Conservation (phyloP, 2,329 filamentous ascomycete genomes). For the Neofusicoccum cordaticola region DNA sequence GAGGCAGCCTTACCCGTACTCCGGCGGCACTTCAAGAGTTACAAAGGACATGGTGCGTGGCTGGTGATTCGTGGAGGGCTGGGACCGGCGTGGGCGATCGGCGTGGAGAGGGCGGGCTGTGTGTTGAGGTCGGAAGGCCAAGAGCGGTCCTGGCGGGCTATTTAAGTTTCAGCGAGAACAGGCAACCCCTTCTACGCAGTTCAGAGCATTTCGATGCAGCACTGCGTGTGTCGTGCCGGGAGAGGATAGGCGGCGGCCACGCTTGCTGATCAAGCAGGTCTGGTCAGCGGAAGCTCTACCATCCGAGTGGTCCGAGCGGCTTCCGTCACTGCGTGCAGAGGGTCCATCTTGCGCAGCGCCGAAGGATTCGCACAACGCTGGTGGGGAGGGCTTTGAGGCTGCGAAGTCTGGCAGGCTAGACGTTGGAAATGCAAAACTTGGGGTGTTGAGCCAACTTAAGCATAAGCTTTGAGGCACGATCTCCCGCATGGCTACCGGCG, state of each 20-base stretch:
- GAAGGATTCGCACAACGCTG: not conserved
- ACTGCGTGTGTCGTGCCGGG: not conserved
- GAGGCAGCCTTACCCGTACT: conserved; percentile 31
- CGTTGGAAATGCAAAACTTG: not conserved
- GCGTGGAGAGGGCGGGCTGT: not conserved
- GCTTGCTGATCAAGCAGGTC: conserved; percentile 7
- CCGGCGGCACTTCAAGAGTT: conserved; percentile 25
- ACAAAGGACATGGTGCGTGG: conserved; percentile 7
- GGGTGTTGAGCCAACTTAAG: not conserved
- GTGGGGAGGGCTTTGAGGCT: not conserved
- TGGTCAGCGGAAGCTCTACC: conserved; percentile 1
- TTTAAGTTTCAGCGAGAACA: not conserved
- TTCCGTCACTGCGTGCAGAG: not conserved
- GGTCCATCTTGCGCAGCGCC: not conserved
- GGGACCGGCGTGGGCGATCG: not conserved
- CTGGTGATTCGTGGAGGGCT: not conserved
- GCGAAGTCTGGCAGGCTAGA: not conserved
- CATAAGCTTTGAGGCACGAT: conserved; percentile 10
- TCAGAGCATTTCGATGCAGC: not conserved
- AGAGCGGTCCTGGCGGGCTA: not conserved
- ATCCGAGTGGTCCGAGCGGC: not conserved
- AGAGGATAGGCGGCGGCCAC: not conserved
- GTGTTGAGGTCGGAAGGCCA: too few relatives aligned
- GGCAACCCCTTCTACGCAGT: not conserved
- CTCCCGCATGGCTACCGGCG: not conserved